Conservation (phyloP, 495 filamentous ascomycete species). For the Stereocaulon alpinum region DNA sequence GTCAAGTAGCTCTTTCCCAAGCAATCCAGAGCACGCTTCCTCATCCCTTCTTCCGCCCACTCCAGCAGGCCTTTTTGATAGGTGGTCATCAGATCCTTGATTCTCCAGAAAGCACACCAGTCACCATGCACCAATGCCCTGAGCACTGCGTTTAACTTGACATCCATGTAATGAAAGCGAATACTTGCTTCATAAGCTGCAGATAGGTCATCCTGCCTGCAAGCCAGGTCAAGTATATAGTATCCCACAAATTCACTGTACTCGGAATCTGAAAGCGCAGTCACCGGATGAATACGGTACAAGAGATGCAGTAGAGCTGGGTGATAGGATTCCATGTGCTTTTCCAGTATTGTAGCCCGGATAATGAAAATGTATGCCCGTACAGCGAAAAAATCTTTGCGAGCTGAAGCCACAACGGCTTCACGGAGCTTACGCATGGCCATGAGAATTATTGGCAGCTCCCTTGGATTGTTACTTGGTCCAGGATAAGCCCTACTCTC, state of each 20-base stretch:
- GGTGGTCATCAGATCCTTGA: conserved; percentile 62
- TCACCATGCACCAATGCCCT: conserved; percentile 66
- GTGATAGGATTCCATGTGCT: conserved; percentile 77
- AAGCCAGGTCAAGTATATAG: conserved; percentile 78
- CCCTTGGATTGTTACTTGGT: conserved; percentile 33
- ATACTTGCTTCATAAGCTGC: conserved; percentile 56
- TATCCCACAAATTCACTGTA: conserved; percentile 69
- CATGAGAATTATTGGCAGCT: conserved; percentile 50
- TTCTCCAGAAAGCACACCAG: conserved; percentile 66
- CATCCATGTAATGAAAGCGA: conserved; percentile 46
- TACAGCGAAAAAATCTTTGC: conserved; percentile 45
- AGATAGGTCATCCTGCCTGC: conserved; percentile 64
- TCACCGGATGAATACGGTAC: conserved; percentile 51
- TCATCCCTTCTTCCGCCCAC: conserved; percentile 60
- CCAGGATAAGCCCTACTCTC: conserved; percentile 22
- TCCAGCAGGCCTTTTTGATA: conserved; percentile 69
- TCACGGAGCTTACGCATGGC: conserved; percentile 90
- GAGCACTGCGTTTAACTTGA: conserved; percentile 56
- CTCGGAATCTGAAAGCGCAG: conserved; percentile 56
- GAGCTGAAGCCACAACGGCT: conserved; percentile 63
- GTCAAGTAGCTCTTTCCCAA: conserved; percentile 72
- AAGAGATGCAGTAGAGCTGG: conserved; percentile 76
- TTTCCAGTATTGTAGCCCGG: conserved; percentile 65
- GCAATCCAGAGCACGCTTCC: conserved; percentile 67
- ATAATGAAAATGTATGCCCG: conserved; percentile 32